Percentiles rank a stretch among this genome's conserved stretches.
These are phyloP conservation scores for Neonothopanus nambi DNA, from an alignment of 1,284 basidiomycete genomes.

Conservation along the genomic window DNA sequence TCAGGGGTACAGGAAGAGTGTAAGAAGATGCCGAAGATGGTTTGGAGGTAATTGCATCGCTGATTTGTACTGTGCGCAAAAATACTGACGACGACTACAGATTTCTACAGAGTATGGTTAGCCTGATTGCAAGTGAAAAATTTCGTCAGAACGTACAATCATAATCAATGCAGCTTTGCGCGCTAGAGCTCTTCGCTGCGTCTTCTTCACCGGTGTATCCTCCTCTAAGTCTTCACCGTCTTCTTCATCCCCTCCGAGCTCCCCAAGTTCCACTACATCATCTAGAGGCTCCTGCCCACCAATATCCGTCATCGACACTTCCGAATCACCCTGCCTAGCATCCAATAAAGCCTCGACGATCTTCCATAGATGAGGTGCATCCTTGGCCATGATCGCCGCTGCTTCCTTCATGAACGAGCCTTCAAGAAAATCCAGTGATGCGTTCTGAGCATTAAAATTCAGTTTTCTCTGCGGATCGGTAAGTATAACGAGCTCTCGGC, in stretches of 20 bases:
- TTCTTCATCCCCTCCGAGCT: neutral
- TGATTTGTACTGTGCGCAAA: too few relatives aligned
- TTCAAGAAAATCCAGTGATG: neutral
- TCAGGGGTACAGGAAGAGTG: slow-evolving; percentile 8
- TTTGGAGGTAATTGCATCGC: too few relatives aligned
- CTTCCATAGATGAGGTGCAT: neutral
- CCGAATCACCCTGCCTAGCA: neutral
- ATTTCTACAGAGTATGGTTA: too few relatives aligned
- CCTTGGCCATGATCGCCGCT: neutral
- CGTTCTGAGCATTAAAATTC: neutral
- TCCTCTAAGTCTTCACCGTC: too few relatives aligned
- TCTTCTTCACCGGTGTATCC: too few relatives aligned
- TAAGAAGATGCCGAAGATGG: too few relatives aligned
- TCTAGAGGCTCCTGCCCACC: neutral
- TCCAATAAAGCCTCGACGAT: neutral
- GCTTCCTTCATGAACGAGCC: slow-evolving; percentile 1
- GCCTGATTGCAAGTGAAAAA: too few relatives aligned
- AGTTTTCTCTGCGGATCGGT: neutral
- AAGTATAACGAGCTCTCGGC: neutral
- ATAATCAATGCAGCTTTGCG: too few relatives aligned
- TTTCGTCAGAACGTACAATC: too few relatives aligned
- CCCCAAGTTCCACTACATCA: slow-evolving; percentile 3
- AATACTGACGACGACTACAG: too few relatives aligned
- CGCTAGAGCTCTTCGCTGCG: too few relatives aligned
- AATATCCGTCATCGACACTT: too few relatives aligned